Evolutionary conservation across 345 rosid genomes (phyloP).

Genomic region (rapeseed (Brassica napus)): DNA sequence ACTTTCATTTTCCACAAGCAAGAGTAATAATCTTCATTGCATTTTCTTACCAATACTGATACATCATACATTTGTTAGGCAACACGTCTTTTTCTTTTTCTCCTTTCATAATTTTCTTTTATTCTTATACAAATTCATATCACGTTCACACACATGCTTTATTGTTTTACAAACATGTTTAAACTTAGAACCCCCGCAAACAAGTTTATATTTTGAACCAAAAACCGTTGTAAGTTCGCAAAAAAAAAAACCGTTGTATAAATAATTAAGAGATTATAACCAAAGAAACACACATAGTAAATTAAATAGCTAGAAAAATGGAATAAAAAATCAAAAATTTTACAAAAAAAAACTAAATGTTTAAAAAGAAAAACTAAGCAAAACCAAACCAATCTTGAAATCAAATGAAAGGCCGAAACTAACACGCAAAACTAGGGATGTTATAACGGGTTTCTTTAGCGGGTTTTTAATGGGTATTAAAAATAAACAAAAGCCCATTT

Average conservation of each 20-base stretch:
- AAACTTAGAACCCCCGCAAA: background rate
- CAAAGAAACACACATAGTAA: background rate
- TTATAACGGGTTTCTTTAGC: too few species aligned
- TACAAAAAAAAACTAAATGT: too few species aligned
- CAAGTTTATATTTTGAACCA: background rate
- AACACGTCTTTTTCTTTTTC: background rate
- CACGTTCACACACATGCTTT: too few species aligned
- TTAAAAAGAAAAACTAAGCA: too few species aligned
- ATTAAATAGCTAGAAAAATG: background rate
- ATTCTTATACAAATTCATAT: background rate
- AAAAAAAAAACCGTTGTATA: too few species aligned
- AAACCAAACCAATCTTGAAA: too few species aligned
- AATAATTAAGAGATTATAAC: too few species aligned
- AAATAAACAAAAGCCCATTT: too few species aligned
- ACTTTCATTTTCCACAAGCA: slow-evolving; percentile 34
- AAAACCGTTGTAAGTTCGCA: too few species aligned
- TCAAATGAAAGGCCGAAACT: background rate
- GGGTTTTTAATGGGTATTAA: too few species aligned
- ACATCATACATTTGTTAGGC: background rate
- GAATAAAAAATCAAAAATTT: too few species aligned
- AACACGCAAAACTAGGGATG: too few species aligned
- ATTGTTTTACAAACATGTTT: background rate
- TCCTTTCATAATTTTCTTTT: background rate
- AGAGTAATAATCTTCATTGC: slow-evolving; percentile 25
- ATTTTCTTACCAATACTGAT: slow-evolving; percentile 17